Base-by-base conservation (phyloP, 1,284 basidiomycete species). In the Stygiomarasmius scandens region DNA sequence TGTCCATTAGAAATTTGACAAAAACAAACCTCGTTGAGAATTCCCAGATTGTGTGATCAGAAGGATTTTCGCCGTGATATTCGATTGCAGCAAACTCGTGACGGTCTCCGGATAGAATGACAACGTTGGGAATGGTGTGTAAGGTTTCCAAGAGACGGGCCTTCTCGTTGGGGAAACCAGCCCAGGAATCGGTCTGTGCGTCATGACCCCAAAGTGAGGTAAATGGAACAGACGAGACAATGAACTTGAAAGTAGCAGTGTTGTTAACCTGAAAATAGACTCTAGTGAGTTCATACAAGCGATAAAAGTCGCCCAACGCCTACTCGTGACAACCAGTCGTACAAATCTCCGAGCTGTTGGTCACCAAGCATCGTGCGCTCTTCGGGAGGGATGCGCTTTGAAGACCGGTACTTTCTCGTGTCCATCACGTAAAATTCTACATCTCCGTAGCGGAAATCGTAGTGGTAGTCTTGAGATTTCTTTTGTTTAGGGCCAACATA, bases 41-140 rank as follows among this genome's bases (percentile, higher is more conserved):
- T 44, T 80, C 79, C 41, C 67, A 63, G 43, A 79, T 68, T 2
- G 71, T 62, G 58, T 76, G 69, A 16, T 23, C 22, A 16, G 20
- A 43, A 14, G 65, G 60, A 8, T 76, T 74, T 11, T 77, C 74
- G 20, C 77, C 69, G 54, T 76, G 78, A 68, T 83, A 87, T 70
- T 86, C 82, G 67, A 92, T 80, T 2, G 83, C 84, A 2, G 90
- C 90, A 68, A 92, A 93, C 70, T 93, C 90, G 71, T 93, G 92
- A 9, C 90, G 80, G 68, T 93, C 91, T 5, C 87, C 86, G 0
- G 83, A 85, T 44, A 89, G 73, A 46, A 92, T 69, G 63, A 90
- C 75, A 29, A 89, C 82, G 66, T 93, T 93, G 2, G 89, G 89
- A 4, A 93, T 85, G 52, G 84, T 81, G 61, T 87, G 80, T 51